A percentile compares a stretch with the other conserved stretches of the same genome.
phyloP scores from a whole-genome alignment of 2,329 filamentous ascomycete species.

The Aspergillus jensenii region DNA sequence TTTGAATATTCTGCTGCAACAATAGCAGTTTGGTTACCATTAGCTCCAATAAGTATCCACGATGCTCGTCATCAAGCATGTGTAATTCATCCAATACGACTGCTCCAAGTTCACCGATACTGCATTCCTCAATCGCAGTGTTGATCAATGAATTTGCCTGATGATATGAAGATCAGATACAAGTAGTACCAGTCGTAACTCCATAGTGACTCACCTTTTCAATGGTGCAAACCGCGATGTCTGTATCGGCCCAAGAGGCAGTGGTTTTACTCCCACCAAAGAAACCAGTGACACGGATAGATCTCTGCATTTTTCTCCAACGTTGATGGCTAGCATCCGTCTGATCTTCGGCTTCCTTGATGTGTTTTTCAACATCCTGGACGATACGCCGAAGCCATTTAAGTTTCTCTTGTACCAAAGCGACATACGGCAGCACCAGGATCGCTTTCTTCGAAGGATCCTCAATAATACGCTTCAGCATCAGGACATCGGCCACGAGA shows the following conservation, averaged over 20 bases:
- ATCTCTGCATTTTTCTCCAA: slow-evolving; percentile 56
- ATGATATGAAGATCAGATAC: slow-evolving; percentile 6
- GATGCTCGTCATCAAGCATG: slow-evolving; percentile 74
- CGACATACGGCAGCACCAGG: slow-evolving; percentile 73
- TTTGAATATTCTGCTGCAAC: slow-evolving; percentile 65
- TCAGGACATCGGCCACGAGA: slow-evolving; percentile 69
- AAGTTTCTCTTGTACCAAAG: slow-evolving; percentile 76
- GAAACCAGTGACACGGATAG: slow-evolving; percentile 68
- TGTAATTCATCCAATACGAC: slow-evolving; percentile 78
- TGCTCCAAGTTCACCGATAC: slow-evolving; percentile 62
- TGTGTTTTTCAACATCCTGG: slow-evolving; percentile 53
- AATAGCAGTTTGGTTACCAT: slow-evolving; percentile 72
- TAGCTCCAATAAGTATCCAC: slow-evolving; percentile 73
- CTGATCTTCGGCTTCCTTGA: slow-evolving; percentile 31
- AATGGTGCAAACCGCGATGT: slow-evolving; percentile 76
- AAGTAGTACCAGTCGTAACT: background rate
- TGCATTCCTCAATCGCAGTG: slow-evolving; percentile 68
- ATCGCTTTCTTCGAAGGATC: slow-evolving; percentile 66
- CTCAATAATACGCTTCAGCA: slow-evolving; percentile 69
- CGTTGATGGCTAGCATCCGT: slow-evolving; percentile 50
- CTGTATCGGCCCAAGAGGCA: slow-evolving; percentile 70
- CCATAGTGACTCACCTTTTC: slow-evolving; percentile 61
- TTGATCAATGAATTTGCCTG: slow-evolving; percentile 75
- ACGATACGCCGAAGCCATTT: slow-evolving; percentile 70
- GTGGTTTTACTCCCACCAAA: slow-evolving; percentile 71